Evolutionary conservation across 2,329 filamentous ascomycete species (phyloP), one percentile per base, ranked within the genome.

Genomic region (Cadophora sp.): DNA sequence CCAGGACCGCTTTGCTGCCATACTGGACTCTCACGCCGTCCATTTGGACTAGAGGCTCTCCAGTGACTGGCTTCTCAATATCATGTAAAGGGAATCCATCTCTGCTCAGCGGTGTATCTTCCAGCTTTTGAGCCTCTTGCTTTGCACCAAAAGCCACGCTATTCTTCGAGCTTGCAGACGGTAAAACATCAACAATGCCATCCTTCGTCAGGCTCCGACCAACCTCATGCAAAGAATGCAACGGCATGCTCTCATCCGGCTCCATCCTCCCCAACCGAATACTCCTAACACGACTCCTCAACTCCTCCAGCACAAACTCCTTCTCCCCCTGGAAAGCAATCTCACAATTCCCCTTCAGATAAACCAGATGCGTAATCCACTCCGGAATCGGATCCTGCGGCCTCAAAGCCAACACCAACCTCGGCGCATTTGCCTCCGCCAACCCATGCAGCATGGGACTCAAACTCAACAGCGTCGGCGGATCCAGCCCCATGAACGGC

Each of bases 401-500:
- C 43, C 94, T 85, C 14, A 95, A 84, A 51, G 90, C 91, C 45
- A 98, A 80, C 1, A 98, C 82, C 27, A 98, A 81, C 39, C 93
- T 85, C 0, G 94, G 94, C 7, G 83, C 84, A 16, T 86, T 86
- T 59, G 84, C 85, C 66, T 86, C 83, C 0, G 93, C 91, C 65
- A 97, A 80, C 0, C 83, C 83, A 70, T 87, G 81, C 24, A 97
- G 81, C 56, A 98, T 82, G 0, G 85, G 83, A 48, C 91, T 95
- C 72, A 98, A 81, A 1, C 86, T 86, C 14, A 85, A 83, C 14
- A 92, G 86, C 0, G 94, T 96, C 6, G 89, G 90, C 16, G 95
- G 96, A 78, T 98, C 96, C 18, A 99, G 83, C 0, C 96, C 95
- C 92, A 97, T 97, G 76, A 97, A 97, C 0, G 96, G 95, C 74